These are phyloP conservation scores for Trypanosomatidae sp. DNA, from an alignment of 208 protist genomes.

Conservation along the genomic window DNA sequence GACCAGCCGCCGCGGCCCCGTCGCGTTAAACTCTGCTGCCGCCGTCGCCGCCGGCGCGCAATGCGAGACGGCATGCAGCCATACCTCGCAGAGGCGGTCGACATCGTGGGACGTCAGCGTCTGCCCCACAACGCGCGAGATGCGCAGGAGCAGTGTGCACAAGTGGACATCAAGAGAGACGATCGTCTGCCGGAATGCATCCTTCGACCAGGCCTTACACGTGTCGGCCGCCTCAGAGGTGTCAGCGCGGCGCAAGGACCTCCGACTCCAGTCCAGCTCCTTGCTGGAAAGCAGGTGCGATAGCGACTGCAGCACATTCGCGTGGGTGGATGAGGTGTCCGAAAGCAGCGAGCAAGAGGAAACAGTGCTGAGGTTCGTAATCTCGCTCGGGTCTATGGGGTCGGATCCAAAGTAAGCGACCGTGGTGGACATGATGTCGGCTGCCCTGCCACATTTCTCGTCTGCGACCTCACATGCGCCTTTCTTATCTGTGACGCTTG, in stretches of 20 bases:
- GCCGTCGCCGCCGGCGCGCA: neutral
- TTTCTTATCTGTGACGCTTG: neutral
- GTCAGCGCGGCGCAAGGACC: constrained; percentile 27
- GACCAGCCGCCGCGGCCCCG: constrained; percentile 16
- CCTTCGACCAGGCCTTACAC: constrained; percentile 52
- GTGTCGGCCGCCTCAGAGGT: neutral
- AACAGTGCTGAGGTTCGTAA: constrained; percentile 20
- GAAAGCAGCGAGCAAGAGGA: constrained; percentile 17
- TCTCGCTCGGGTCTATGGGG: constrained; percentile 10
- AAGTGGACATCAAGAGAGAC: constrained; percentile 55
- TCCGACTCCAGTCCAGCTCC: constrained; percentile 31
- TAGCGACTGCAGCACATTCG: constrained; percentile 15
- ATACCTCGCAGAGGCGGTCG: constrained; percentile 62
- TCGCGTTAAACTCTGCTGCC: constrained; percentile 15
- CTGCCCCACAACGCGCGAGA: constrained; percentile 41
- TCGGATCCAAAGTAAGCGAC: constrained; percentile 18
- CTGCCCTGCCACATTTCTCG: neutral
- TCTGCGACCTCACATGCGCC: neutral
- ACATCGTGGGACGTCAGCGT: constrained; percentile 62
- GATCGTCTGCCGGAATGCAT: constrained; percentile 53
- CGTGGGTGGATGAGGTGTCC: constrained; percentile 1
- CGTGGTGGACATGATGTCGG: constrained; percentile 7
- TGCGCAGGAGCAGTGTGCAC: constrained; percentile 50
- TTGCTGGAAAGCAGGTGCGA: constrained; percentile 13
- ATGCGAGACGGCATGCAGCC: constrained; percentile 51